A percentile compares a stretch with the other conserved stretches of the same genome.
Evolutionary conservation across 78 protist species (phyloP).

Genomic region (Dictyostelium intermedium): DNA sequence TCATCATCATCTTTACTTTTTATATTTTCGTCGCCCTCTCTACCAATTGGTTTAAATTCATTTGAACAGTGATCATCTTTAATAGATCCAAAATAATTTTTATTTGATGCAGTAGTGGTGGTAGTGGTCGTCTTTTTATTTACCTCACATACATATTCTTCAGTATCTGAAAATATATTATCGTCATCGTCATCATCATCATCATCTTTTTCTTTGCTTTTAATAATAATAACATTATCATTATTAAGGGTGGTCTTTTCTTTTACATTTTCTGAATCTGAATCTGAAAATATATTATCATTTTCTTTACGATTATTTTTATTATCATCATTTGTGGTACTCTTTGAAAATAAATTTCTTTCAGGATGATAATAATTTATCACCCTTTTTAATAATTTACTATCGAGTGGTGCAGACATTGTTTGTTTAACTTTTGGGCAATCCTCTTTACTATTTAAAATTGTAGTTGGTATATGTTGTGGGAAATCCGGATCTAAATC

Average conservation of each 20-base stretch:
- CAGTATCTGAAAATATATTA: constrained; percentile 66
- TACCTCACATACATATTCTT: constrained; percentile 39
- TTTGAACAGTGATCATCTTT: constrained; percentile 5
- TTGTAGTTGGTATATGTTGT: constrained; percentile 39
- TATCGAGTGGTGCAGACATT: constrained; percentile 4
- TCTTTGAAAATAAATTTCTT: neutral
- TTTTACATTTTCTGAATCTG: neutral
- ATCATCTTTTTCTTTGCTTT: too few species aligned
- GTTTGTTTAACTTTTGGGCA: constrained; percentile 9
- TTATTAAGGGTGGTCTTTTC: neutral
- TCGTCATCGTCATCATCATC: neutral
- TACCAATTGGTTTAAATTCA: constrained; percentile 28
- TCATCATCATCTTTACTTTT: neutral
- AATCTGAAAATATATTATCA: neutral
- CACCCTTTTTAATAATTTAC: neutral
- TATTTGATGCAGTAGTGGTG: neutral
- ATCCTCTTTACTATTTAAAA: constrained; percentile 29
- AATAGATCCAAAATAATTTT: neutral
- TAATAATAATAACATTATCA: neutral
- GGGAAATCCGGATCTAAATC: constrained; percentile 63
- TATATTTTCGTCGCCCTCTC: constrained; percentile 19
- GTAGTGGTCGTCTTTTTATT: neutral
- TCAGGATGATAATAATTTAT: constrained; percentile 5
- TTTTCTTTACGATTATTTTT: neutral
- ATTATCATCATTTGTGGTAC: neutral